A percentile compares a stretch with the other conserved stretches of the same genome.
phyloP scores from a whole-genome alignment of 192 early-diverging fungal species.

The Umbelopsis ramanniana region DNA sequence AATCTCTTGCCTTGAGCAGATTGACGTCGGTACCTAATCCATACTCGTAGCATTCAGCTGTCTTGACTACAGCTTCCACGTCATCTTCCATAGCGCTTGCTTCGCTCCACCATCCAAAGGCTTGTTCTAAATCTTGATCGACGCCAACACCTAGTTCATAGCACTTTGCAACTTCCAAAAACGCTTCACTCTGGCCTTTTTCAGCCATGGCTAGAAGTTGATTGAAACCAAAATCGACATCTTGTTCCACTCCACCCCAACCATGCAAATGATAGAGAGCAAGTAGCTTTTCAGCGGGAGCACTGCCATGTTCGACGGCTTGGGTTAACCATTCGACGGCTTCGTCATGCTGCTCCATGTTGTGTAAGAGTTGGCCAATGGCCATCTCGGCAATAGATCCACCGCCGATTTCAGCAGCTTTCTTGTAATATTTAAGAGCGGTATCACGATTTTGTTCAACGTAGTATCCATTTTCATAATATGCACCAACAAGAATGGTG shows the following conservation, averaged over 20 bases:
- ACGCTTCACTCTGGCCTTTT: slow-evolving; percentile 29
- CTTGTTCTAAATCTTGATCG: slow-evolving; percentile 18
- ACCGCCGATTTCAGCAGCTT: slow-evolving; percentile 21
- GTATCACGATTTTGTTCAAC: slow-evolving; percentile 13
- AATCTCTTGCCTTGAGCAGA: slow-evolving; percentile 22
- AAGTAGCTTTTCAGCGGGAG: slow-evolving; percentile 24
- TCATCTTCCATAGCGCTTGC: slow-evolving; percentile 36
- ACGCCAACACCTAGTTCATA: slow-evolving; percentile 40
- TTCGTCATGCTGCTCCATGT: slow-evolving; percentile 22
- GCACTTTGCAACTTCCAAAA: slow-evolving; percentile 37
- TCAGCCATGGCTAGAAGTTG: slow-evolving; percentile 31
- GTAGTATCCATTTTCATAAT: slow-evolving; percentile 38
- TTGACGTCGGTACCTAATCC: slow-evolving; percentile 27
- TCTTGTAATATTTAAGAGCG: slow-evolving; percentile 34
- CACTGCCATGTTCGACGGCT: slow-evolving; percentile 17
- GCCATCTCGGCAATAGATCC: slow-evolving; percentile 31
- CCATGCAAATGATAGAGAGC: slow-evolving; percentile 39
- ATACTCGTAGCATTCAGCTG: slow-evolving; percentile 34
- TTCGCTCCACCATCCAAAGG: slow-evolving; percentile 41
- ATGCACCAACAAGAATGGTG: slow-evolving; percentile 35
- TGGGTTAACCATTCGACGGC: slow-evolving; percentile 28
- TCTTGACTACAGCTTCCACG: slow-evolving; percentile 26
- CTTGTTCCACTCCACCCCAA: slow-evolving; percentile 32
- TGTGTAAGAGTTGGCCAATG: slow-evolving; percentile 34
- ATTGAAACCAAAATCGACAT: slow-evolving; percentile 24